Conservation (phyloP, 257 asterid genomes). For the Solanum tacnaense region DNA sequence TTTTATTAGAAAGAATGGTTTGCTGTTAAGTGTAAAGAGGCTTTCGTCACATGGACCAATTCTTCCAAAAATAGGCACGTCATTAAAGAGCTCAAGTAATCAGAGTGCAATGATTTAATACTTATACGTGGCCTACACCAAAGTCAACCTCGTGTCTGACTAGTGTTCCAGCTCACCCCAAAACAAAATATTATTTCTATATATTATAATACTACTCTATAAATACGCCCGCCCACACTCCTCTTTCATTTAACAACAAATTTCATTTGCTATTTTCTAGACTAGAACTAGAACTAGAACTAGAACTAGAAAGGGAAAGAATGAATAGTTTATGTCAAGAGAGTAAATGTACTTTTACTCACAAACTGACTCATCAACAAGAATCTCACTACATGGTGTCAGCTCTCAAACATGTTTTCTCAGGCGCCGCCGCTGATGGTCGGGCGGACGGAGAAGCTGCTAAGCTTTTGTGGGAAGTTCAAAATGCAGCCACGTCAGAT, state of each 20-base stretch:
- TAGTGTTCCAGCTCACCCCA: not conserved
- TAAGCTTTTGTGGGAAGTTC: not conserved
- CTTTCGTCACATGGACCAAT: not conserved
- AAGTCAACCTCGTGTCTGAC: not conserved
- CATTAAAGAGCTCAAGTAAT: not conserved
- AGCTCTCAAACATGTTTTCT: constrained; percentile 7
- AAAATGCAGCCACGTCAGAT: not conserved
- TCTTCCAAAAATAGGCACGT: not conserved
- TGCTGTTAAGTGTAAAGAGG: not conserved
- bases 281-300: too few species aligned
- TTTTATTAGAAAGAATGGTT: not conserved
- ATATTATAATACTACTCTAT: too few species aligned
- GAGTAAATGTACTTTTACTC: not conserved
- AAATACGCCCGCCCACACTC: not conserved
- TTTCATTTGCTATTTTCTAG: not conserved
- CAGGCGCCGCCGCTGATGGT: not conserved
- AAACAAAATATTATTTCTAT: not conserved
- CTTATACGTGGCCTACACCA: not conserved
- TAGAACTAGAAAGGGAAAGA: too few species aligned
- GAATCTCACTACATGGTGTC: constrained; percentile 9
- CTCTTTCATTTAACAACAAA: not conserved
- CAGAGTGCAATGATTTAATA: too few species aligned
- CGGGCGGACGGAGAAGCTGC: not conserved
- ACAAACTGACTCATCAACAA: not conserved
- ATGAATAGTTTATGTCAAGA: not conserved